Evolutionary conservation across 768 basidiomycete genomes (phyloP).

Genomic region (Kwoniella sp.): DNA sequence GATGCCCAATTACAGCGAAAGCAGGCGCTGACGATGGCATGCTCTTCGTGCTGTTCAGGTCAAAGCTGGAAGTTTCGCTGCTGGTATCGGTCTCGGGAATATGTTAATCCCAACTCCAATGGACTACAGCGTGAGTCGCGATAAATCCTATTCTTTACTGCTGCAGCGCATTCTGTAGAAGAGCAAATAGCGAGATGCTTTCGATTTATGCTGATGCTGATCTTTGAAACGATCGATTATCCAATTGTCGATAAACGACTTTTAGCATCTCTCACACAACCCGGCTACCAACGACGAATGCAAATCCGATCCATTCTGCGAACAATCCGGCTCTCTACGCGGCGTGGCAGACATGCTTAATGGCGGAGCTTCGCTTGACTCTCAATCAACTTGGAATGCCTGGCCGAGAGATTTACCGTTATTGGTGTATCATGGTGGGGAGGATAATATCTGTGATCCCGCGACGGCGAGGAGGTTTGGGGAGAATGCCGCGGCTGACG

Average conservation of each 20-base stretch:
- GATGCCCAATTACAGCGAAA: too few relatives aligned
- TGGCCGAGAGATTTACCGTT: conserved; percentile 43
- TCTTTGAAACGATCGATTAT: too few relatives aligned
- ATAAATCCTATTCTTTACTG: too few relatives aligned
- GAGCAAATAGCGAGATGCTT: too few relatives aligned
- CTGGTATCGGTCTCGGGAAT: conserved; percentile 35
- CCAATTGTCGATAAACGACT: not conserved
- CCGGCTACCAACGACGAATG: conserved; percentile 21
- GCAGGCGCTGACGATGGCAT: not conserved
- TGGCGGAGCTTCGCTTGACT: conserved; percentile 36
- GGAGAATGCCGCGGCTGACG: conserved; percentile 27
- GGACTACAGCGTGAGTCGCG: conserved; percentile 34
- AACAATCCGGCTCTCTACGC: conserved; percentile 38
- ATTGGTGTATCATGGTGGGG: conserved; percentile 46
- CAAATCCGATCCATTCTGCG: conserved; percentile 44
- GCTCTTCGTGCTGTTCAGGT: too few relatives aligned
- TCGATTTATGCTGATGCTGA: not conserved
- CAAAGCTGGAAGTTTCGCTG: conserved; percentile 38
- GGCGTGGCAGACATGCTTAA: conserved; percentile 47
- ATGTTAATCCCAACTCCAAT: conserved; percentile 45
- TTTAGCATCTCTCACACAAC: conserved; percentile 42
- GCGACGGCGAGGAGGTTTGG: conserved; percentile 36
- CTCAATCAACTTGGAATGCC: conserved; percentile 19
- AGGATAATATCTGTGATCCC: conserved; percentile 41
- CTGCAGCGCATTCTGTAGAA: too few relatives aligned